Evolutionary conservation across 2,329 filamentous ascomycete genomes (phyloP), one percentile per base, ranked within the genome.

Genomic region (Aspergillus cejpii): DNA sequence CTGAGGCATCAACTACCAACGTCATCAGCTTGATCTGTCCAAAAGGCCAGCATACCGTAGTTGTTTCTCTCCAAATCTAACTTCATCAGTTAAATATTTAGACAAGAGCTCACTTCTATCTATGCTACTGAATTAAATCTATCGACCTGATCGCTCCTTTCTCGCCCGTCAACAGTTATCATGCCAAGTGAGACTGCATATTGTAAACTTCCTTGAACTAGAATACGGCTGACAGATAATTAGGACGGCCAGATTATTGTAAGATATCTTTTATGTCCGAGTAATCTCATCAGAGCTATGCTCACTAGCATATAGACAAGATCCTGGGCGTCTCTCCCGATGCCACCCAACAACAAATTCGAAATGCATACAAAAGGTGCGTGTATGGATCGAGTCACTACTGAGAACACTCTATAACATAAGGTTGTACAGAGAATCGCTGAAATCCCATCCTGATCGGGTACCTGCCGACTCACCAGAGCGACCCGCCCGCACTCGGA

Each of bases 381-480:
- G 54, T n/a, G 23, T 11, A 27, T 31, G 6, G 27, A 6, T n/a
- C n/a, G n/a, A 39, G 11, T 15, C 14, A n/a, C 6, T 20, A 31
- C 15, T 20, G 11, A 49, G 29, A 44, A 51, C 55, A 42, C 38
- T 48, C 37, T 38, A 40, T 23, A 40, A 45, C 29, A 26, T 12
- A 31, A 6, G 31, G 27, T 33, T 36, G 4, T n/a, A 2, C 60
- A 89, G 85, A 63, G 86, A 87, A 58, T 91, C 91, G 4, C 75
- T 97, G 37, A 94, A 92, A 69, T 89, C 87, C 52, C 91, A 97
- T 66, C 91, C 91, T 1, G 92, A 98, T 66, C 86, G 92, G 48
- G 88, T 98, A 31, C 77, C 89, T 21, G 72, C 79, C 53, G 81
- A 89, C 68, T 91, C 88, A 4, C 87, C 90, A 28, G 89, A 97